Conservation (phyloP, 2,329 filamentous ascomycete genomes). For the Aspergillus ochraceoroseus region DNA sequence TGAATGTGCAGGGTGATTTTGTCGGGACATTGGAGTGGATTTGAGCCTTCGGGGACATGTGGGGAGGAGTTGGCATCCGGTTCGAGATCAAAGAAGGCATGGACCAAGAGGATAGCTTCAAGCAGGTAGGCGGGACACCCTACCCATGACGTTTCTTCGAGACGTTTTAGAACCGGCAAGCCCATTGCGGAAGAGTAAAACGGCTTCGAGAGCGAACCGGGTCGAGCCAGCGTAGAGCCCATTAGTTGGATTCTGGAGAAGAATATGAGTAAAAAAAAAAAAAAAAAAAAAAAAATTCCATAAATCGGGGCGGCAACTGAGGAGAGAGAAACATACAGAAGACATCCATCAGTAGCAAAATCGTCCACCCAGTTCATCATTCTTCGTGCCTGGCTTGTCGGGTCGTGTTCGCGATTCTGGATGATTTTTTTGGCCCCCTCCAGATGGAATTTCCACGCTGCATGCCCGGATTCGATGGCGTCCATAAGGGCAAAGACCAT, state of each 20-base stretch:
- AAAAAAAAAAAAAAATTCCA: neutral
- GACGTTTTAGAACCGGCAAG: slow-evolving; percentile 35
- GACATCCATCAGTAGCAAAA: slow-evolving; percentile 37
- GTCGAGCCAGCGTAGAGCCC: slow-evolving; percentile 41
- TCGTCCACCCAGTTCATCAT: slow-evolving; percentile 35
- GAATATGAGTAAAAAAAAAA: too few relatives aligned
- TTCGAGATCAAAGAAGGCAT: slow-evolving; percentile 36
- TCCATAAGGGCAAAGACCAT: slow-evolving; percentile 50
- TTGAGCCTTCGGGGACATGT: slow-evolving; percentile 25
- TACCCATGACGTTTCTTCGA: slow-evolving; percentile 40
- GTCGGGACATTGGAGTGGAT: slow-evolving; percentile 30
- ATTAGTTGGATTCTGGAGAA: slow-evolving; percentile 40
- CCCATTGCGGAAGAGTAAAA: slow-evolving; percentile 38
- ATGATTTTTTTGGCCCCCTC: slow-evolving; percentile 49
- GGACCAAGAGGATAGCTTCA: slow-evolving; percentile 40
- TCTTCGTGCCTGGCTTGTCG: slow-evolving; percentile 15
- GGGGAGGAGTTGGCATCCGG: slow-evolving; percentile 26
- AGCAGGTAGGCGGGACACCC: slow-evolving; percentile 41
- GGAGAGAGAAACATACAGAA: slow-evolving; percentile 28
- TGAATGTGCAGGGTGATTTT: slow-evolving; percentile 38
- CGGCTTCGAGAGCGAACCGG: slow-evolving; percentile 37
- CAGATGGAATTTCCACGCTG: slow-evolving; percentile 50
- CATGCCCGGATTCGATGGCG: slow-evolving; percentile 48
- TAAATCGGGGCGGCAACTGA: neutral
- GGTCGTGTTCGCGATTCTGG: slow-evolving; percentile 30